Conservation (phyloP, 495 filamentous ascomycete species). For the Astrocystis sublimbata region DNA sequence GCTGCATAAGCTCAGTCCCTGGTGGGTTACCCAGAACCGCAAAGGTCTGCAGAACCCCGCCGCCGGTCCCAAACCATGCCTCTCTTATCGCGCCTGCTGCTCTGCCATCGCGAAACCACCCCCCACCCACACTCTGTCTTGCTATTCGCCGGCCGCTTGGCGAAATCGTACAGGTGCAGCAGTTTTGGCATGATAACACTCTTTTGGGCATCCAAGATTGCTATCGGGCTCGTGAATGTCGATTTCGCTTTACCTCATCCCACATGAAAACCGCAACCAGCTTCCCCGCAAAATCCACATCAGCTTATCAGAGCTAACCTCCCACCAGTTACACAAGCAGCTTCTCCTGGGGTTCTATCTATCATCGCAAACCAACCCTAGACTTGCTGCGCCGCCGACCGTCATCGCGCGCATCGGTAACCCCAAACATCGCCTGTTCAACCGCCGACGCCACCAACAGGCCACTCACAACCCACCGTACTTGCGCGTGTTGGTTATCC, state of each 20-base stretch:
- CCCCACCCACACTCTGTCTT: slow-evolving; percentile 23
- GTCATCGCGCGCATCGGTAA: background rate
- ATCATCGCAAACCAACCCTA: slow-evolving; percentile 7
- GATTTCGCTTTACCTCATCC: slow-evolving; percentile 26
- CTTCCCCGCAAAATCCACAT: slow-evolving; percentile 32
- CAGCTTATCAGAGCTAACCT: slow-evolving; percentile 37
- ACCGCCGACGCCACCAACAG: background rate
- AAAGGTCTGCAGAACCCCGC: slow-evolving; percentile 36
- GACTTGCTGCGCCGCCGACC: slow-evolving; percentile 19
- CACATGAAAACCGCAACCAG: slow-evolving; percentile 26
- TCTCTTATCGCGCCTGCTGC: slow-evolving; percentile 18
- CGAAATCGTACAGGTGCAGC: slow-evolving; percentile 31
- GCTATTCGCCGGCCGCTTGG: slow-evolving; percentile 31
- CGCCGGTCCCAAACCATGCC: slow-evolving; percentile 28
- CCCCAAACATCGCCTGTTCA: background rate
- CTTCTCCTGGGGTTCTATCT: background rate
- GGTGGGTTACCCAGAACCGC: background rate
- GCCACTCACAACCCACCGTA: background rate
- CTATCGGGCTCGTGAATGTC: slow-evolving; percentile 18
- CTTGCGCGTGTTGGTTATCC: background rate
- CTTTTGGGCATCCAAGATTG: background rate
- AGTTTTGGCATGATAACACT: slow-evolving; percentile 28
- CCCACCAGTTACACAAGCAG: slow-evolving; percentile 12
- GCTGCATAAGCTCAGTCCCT: slow-evolving; percentile 7
- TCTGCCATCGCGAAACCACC: slow-evolving; percentile 18